Percentiles rank a stretch among this genome's conserved stretches.
phyloP scores from a whole-genome alignment of 2,329 filamentous ascomycete species.

The Xylaria sp. region DNA sequence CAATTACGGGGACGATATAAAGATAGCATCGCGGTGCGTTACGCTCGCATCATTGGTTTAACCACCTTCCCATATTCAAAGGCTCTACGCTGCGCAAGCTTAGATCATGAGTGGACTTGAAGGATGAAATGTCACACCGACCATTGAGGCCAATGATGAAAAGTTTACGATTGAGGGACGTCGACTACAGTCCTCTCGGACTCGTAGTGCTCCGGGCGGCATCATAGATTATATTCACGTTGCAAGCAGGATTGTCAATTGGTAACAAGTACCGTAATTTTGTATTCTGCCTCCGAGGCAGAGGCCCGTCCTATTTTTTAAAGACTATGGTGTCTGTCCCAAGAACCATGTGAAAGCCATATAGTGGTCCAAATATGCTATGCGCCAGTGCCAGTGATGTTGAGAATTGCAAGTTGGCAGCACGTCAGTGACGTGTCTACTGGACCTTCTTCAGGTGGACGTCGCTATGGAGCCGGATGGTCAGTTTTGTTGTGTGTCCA shows the following conservation, averaged over 20 bases:
- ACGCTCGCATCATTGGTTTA: not conserved
- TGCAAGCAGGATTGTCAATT: not conserved
- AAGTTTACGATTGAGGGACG: not conserved
- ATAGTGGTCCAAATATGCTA: conserved; percentile 7
- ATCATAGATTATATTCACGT: not conserved
- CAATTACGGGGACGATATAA: too few relatives aligned
- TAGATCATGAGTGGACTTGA: not conserved
- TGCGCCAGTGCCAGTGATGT: conserved; percentile 19
- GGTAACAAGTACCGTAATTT: conserved; percentile 4
- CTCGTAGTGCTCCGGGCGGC: not conserved
- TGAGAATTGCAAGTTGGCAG: conserved; percentile 10
- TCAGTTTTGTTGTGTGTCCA: conserved; percentile 14
- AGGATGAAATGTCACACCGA: not conserved
- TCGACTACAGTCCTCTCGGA: not conserved
- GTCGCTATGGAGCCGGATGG: conserved; percentile 38
- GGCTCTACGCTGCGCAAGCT: not conserved
- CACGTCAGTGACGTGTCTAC: conserved; percentile 35
- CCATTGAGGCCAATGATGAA: not conserved
- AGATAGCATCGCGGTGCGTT: not conserved
- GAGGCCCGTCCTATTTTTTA: conserved; percentile 11
- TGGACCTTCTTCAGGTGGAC: conserved; percentile 47
- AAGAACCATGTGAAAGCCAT: conserved; percentile 4
- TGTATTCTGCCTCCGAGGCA: conserved; percentile 1
- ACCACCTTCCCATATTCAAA: not conserved
- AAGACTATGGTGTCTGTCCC: conserved; percentile 3